Conservation (phyloP, 495 filamentous ascomycete species). For the Lasiosphaeria miniovina region DNA sequence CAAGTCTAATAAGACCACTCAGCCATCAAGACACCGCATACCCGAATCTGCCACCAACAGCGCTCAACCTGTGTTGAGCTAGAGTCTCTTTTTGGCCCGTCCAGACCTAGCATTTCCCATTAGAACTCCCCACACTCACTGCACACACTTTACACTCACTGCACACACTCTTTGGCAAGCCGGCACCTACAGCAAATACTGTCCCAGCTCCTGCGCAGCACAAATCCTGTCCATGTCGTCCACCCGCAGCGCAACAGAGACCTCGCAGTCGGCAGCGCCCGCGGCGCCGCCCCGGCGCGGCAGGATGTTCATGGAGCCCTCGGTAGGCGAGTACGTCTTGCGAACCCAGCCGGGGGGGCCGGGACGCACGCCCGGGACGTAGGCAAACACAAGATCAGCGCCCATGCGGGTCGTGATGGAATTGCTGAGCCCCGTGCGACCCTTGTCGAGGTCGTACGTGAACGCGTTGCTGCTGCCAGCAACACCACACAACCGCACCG, state of each 20-base stretch:
- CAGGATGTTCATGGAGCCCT: neutral
- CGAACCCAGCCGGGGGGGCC: neutral
- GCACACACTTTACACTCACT: too few relatives aligned
- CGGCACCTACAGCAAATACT: neutral
- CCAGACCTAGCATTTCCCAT: too few relatives aligned
- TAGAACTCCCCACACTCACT: too few relatives aligned
- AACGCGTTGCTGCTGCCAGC: neutral
- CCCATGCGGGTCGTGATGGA: neutral
- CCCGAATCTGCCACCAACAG: too few relatives aligned
- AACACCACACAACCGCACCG: too few relatives aligned
- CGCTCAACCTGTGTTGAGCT: too few relatives aligned
- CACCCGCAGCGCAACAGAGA: neutral
- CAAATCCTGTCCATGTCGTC: neutral
- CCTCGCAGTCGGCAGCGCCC: neutral
- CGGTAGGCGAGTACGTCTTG: neutral
- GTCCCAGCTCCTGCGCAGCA: neutral
- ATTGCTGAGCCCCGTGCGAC: neutral
- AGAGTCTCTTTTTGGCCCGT: too few relatives aligned
- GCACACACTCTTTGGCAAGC: too few relatives aligned
- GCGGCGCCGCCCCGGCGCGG: neutral
- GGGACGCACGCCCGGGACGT: neutral
- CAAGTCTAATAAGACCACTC: too few relatives aligned
- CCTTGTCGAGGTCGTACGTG: neutral
- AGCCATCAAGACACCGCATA: too few relatives aligned
- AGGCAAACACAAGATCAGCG: neutral